phyloP scores from a whole-genome alignment of 2,329 filamentous ascomycete species.

The Trichoderma guizhouense region DNA sequence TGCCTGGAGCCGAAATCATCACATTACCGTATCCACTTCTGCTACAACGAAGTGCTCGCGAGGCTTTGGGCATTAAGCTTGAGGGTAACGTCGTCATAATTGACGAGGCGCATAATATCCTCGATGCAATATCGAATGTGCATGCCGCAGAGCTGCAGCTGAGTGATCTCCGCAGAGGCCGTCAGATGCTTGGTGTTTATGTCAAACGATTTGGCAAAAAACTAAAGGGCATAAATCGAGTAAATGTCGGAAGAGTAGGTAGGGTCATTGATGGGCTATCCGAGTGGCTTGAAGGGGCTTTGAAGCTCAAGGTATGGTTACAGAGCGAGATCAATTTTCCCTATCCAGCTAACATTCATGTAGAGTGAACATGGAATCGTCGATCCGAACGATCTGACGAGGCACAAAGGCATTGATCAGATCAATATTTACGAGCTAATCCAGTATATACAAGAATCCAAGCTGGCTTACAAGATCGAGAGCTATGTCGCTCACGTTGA shows the following conservation, averaged over 20 bases:
- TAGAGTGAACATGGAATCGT: slow-evolving; percentile 61
- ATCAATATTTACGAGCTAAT: slow-evolving; percentile 91
- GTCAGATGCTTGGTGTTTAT: slow-evolving; percentile 75
- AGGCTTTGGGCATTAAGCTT: slow-evolving; percentile 80
- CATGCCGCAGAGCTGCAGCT: slow-evolving; percentile 76
- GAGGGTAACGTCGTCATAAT: slow-evolving; percentile 91
- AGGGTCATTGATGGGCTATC: slow-evolving; percentile 77
- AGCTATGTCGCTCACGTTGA: slow-evolving; percentile 70
- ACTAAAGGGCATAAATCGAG: slow-evolving; percentile 84
- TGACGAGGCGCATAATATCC: slow-evolving; percentile 96
- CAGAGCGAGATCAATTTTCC: no score
- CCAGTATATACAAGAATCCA: slow-evolving; percentile 85
- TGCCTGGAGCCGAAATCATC: slow-evolving; percentile 83
- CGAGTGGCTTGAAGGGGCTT: slow-evolving; percentile 60
- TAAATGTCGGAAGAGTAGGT: slow-evolving; percentile 85
- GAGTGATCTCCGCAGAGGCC: slow-evolving; percentile 67
- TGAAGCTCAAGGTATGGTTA: slow-evolving; percentile 43
- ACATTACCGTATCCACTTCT: slow-evolving; percentile 90
- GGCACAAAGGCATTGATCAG: slow-evolving; percentile 85
- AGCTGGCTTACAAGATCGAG: slow-evolving; percentile 90
- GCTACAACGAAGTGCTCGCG: slow-evolving; percentile 79
- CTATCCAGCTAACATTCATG: background rate
- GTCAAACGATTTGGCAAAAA: slow-evolving; percentile 84
- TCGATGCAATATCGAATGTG: slow-evolving; percentile 88
- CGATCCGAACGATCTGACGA: slow-evolving; percentile 67